A percentile compares a stretch with the other conserved stretches of the same genome.
Evolutionary conservation across 805 yeast species (phyloP).

Genomic region (Candida suzukii): DNA sequence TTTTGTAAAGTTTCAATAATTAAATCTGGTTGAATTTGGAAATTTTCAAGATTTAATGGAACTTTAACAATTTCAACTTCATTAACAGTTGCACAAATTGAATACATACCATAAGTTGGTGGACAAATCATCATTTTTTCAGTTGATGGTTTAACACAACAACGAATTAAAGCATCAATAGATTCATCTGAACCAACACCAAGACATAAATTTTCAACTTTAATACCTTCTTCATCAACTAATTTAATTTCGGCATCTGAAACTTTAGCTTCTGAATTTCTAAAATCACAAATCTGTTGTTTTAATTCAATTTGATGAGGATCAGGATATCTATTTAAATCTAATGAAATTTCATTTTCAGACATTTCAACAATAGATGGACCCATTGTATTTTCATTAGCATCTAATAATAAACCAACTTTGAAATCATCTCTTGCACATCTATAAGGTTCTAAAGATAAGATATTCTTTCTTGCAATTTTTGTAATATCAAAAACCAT

Average conservation of each 20-base stretch:
- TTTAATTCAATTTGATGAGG: constrained; percentile 86
- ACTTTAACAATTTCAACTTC: constrained; percentile 75
- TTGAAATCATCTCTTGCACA: constrained; percentile 96
- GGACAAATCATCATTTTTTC: constrained; percentile 85
- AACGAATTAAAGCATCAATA: constrained; percentile 81
- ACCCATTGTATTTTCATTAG: constrained; percentile 94
- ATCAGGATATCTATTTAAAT: constrained; percentile 90
- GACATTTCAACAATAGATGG: constrained; percentile 53
- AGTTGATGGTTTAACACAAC: constrained; percentile 72
- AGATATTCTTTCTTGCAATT: constrained; percentile 80
- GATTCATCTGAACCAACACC: constrained; percentile 98
- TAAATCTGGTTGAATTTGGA: constrained; percentile 52
- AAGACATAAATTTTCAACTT: constrained; percentile 68
- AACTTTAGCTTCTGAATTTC: constrained; percentile 45
- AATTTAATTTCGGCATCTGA: constrained; percentile 16
- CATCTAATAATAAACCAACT: constrained; percentile 84
- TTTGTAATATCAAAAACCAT: constrained; percentile 46
- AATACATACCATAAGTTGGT: constrained; percentile 97
- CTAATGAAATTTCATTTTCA: constrained; percentile 38
- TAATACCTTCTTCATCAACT: constrained; percentile 5
- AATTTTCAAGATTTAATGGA: constrained; percentile 61
- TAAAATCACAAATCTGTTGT: constrained; percentile 57
- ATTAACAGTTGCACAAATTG: constrained; percentile 83
- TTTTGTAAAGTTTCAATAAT: constrained; percentile 42
- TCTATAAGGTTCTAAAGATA: constrained; percentile 78